Evolutionary conservation across 2,329 filamentous ascomycete genomes (phyloP), one percentile per base, ranked within the genome.

Genomic region (Stagonosporopsis tanaceti): DNA sequence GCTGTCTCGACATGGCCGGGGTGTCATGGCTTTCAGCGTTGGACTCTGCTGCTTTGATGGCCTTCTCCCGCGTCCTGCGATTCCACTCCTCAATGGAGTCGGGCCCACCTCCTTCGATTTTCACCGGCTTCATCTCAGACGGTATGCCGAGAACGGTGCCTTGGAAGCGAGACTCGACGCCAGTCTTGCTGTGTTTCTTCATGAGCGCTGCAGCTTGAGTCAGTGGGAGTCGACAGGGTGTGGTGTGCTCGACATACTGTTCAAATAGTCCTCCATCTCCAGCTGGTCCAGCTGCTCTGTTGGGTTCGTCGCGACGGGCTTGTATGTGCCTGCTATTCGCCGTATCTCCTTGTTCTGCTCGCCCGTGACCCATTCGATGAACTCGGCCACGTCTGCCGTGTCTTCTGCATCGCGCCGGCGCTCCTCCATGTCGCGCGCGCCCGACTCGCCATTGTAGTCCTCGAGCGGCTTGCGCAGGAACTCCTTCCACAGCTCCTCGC

Each of bases 141-240:
- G 84, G 81, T 63, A 88, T 88, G 4, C 94, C 94, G 11, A 98
- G 81, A 0, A 95, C 85, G 0, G 94, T 97, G 28, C 92, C 92
- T 65, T 89, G 87, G 75, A 92, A 96, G 69, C 94, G 89, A 9
- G 89, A 89, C 70, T 96, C 93, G 69, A 96, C 92, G 61, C 90
- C 91, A 0, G 90, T 91, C 68, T 95, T 96, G 78, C 89, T 93
- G 76, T 96, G 91, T 72, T 96, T 97, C 78, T 93, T 95, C 77
- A 96, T 97, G 39, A 98, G 80, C 4, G 88, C 90, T 91, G 63
- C 15, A 32, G 25, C 34, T 17, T 25, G 28, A 25, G 59, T 68
- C 52, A 69, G 59, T 34, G 45, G 71, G 6, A 35, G 14, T 6
- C 27, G 1, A 39, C 2, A 22, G 35, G 3, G 5, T n/a, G 20